These are phyloP conservation scores for Cytospora paraplurivora DNA, from an alignment of 2,329 filamentous ascomycete genomes.

Conservation along the genomic window DNA sequence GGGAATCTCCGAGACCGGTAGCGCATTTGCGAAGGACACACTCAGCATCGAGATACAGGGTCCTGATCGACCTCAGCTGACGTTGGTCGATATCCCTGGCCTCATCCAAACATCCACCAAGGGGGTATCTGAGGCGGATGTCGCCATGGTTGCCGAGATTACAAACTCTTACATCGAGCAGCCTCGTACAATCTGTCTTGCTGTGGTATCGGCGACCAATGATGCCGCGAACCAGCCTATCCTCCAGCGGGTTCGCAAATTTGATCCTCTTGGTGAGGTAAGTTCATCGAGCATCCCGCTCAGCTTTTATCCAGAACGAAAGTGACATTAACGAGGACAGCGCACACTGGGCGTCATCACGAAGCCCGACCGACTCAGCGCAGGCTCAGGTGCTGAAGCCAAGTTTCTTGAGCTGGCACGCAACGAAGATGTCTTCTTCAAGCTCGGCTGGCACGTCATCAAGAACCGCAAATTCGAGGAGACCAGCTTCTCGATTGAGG, in stretches of 20 bases:
- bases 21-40: conserved; percentile 3
- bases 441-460: conserved; percentile 46
- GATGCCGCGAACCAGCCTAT: conserved; percentile 23
- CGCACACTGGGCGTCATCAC: conserved; percentile 17
- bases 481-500: not conserved
- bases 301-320: not conserved
- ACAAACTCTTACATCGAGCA: conserved; percentile 10
- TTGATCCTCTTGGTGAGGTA: conserved; percentile 11
- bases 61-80: conserved; percentile 18
- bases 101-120: conserved; percentile 15
- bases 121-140: not conserved
- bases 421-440: conserved; percentile 25
- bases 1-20: conserved; percentile 5
- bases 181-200: conserved; percentile 12
- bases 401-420: conserved; percentile 16
- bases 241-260: conserved; percentile 1
- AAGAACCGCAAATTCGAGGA: conserved; percentile 64
- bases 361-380: not conserved
- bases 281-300: not conserved
- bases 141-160: not conserved
- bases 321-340: not conserved
- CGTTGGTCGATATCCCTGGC: conserved; percentile 16
- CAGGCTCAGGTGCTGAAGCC: conserved; percentile 6
- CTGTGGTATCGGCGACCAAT: conserved; percentile 6
- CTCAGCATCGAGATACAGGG: conserved; percentile 13